These are phyloP conservation scores for Cucumis melo DNA, from an alignment of 306 rosid species.

Conservation along the genomic window DNA sequence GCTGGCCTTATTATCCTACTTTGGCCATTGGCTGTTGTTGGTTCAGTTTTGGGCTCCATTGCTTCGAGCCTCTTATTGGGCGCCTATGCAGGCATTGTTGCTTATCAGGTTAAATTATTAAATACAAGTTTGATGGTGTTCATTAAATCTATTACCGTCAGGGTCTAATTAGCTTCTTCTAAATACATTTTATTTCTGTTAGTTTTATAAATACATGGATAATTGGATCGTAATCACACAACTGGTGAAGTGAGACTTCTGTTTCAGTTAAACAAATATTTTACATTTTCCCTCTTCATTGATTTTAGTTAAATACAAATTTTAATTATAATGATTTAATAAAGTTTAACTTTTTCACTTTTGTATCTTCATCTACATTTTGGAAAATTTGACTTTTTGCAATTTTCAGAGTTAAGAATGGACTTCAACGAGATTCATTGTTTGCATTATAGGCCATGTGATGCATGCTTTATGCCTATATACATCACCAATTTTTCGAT, in stretches of 20 bases:
- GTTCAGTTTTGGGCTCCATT: constrained; percentile 58
- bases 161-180: neutral
- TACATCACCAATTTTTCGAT: neutral
- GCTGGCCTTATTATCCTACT: constrained; percentile 91
- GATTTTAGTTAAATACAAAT: neutral
- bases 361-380: neutral
- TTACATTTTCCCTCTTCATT: neutral
- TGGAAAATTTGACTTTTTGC: neutral
- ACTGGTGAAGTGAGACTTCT: neutral
- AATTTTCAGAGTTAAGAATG: neutral
- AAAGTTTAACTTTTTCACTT: neutral
- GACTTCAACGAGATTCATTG: neutral
- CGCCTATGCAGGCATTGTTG: constrained; percentile 68
- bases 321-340: neutral
- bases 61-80: constrained; percentile 66
- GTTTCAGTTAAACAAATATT: neutral
- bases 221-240: neutral
- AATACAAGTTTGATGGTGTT: neutral
- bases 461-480: neutral
- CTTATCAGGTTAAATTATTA: constrained; percentile 49
- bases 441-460: neutral
- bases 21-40: constrained; percentile 94
- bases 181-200: neutral
- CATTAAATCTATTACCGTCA: neutral
- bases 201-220: neutral